Evolutionary conservation across 2,329 filamentous ascomycete genomes (phyloP).

Genomic region (Claviceps fusiformis): DNA sequence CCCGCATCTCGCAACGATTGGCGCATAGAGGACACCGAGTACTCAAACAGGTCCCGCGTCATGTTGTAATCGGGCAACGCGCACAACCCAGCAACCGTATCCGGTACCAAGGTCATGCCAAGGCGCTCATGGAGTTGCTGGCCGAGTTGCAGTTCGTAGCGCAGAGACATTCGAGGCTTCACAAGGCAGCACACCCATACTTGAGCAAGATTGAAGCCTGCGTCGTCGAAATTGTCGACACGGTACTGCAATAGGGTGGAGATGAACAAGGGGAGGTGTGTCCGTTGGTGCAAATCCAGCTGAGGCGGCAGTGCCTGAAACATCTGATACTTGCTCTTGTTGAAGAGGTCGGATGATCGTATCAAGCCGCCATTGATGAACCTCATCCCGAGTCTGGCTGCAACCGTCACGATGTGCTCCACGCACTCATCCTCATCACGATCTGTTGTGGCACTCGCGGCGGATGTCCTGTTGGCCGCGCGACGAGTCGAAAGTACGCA

Average conservation of each 20-base stretch:
- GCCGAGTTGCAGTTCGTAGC: conserved; percentile 36
- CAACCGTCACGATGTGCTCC: conserved; percentile 31
- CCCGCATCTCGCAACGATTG: conserved; percentile 28
- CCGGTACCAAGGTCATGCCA: conserved; percentile 29
- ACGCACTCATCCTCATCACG: conserved; percentile 19
- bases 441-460: conserved; percentile 9
- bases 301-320: conserved; percentile 30
- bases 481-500: conserved; percentile 18
- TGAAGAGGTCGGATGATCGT: conserved; percentile 32
- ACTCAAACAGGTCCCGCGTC: conserved; percentile 35
- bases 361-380: conserved; percentile 32
- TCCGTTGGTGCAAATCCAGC: conserved; percentile 27
- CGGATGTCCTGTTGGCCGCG: conserved; percentile 4
- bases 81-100: conserved; percentile 22
- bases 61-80: conserved; percentile 32
- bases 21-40: conserved; percentile 37
- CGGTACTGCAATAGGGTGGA: conserved; percentile 32
- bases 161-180: conserved; percentile 32
- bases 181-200: conserved; percentile 40
- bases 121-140: conserved; percentile 27
- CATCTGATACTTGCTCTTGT: conserved; percentile 32
- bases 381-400: conserved; percentile 30
- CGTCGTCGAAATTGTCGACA: conserved; percentile 31
- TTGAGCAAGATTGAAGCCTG: conserved; percentile 31
- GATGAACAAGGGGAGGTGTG: conserved; percentile 37